phyloP scores from a whole-genome alignment of 2,329 filamentous ascomycete species.

The Diplodia seriata region DNA sequence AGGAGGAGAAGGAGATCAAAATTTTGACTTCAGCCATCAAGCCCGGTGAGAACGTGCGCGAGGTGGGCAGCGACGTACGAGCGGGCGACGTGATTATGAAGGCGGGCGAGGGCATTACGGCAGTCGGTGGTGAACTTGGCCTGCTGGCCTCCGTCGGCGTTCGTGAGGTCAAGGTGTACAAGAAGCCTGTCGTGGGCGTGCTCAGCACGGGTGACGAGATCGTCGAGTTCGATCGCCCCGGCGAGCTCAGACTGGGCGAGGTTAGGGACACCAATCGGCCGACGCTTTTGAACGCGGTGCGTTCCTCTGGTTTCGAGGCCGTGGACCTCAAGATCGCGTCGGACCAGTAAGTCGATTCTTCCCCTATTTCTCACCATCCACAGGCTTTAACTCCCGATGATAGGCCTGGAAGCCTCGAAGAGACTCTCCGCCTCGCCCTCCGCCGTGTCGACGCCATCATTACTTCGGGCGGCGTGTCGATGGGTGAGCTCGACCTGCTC shows the following conservation, averaged over 20 bases:
- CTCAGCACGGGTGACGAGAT: constrained; percentile 96
- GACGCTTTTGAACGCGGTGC: constrained; percentile 79
- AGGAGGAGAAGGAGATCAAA: constrained; percentile 86
- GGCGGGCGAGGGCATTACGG: constrained; percentile 82
- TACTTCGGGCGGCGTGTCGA: constrained; percentile 92
- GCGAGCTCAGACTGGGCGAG: constrained; percentile 74
- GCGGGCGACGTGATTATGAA: constrained; percentile 72
- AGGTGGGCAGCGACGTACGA: constrained; percentile 86
- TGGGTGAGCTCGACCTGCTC: constrained; percentile 95
- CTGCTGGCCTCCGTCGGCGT: constrained; percentile 86
- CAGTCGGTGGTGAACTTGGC: constrained; percentile 88
- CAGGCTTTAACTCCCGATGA: constrained; percentile 28
- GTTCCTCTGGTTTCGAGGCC: constrained; percentile 76
- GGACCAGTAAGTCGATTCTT: constrained; percentile 61
- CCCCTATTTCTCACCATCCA: neutral
- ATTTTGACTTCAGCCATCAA: constrained; percentile 80
- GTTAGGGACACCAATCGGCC: constrained; percentile 94
- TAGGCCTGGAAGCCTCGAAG: constrained; percentile 74
- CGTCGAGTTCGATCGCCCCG: constrained; percentile 72
- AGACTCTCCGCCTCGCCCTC: constrained; percentile 76
- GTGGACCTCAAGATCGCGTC: constrained; percentile 86
- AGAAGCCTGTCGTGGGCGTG: constrained; percentile 80
- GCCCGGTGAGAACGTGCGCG: constrained; percentile 85
- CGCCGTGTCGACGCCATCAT: constrained; percentile 80
- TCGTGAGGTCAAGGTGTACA: constrained; percentile 72